phyloP scores from a whole-genome alignment of 2,329 filamentous ascomycete genomes.

The Tolypocladium amazonense region DNA sequence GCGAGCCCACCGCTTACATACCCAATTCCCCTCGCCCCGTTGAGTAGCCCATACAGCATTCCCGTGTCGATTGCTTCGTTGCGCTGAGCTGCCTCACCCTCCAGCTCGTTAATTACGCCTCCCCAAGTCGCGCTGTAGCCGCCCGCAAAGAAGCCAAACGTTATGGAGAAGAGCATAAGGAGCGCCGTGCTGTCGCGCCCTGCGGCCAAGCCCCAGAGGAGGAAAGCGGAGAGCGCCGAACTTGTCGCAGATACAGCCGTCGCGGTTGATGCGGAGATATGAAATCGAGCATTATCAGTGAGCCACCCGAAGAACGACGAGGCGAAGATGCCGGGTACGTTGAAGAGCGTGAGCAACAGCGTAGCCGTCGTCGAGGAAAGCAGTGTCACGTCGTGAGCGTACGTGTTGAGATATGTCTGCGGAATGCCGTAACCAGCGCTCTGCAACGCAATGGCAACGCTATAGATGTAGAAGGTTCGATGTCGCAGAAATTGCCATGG shows the following conservation, averaged over 20 bases:
- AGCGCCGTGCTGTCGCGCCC: neutral
- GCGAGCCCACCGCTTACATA: slow-evolving; percentile 4
- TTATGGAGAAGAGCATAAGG: neutral
- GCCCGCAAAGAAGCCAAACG: neutral
- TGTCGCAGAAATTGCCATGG: neutral
- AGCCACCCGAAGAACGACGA: neutral
- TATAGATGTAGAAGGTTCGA: neutral
- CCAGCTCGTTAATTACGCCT: neutral
- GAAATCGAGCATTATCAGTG: neutral
- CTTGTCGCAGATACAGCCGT: neutral
- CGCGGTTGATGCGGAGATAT: neutral
- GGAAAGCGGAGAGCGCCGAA: neutral
- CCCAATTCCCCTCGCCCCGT: neutral
- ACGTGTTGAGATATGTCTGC: neutral
- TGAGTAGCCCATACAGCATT: neutral
- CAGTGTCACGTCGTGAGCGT: neutral
- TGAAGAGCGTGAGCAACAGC: neutral
- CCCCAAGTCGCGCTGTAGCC: neutral
- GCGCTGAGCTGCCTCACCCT: neutral
- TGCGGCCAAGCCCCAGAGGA: neutral
- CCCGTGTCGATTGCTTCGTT: neutral
- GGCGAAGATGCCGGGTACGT: neutral
- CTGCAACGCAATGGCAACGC: neutral
- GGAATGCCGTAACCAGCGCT: neutral
- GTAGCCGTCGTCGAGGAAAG: neutral